A percentile compares a stretch with the other conserved stretches of the same genome.
phyloP scores from a whole-genome alignment of 805 yeast genomes.

The Candida silvicultrix region DNA sequence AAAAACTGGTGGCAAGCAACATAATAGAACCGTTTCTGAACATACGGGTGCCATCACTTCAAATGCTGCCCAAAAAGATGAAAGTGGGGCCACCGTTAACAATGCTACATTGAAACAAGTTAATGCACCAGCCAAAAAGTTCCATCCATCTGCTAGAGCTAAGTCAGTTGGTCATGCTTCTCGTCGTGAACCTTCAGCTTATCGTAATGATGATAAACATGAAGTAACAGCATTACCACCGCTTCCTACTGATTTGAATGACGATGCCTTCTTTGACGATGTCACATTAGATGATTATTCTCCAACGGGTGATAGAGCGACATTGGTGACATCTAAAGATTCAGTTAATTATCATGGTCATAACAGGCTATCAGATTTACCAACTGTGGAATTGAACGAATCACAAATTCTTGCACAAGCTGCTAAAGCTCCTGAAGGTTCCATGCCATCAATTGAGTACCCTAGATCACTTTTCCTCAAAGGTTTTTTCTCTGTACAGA shows the following conservation, averaged over 20 bases:
- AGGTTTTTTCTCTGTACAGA: constrained; percentile 92
- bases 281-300: constrained; percentile 52
- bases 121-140: constrained; percentile 24
- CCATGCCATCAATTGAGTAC: constrained; percentile 92
- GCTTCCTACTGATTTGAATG: constrained; percentile 26
- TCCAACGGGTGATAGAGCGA: constrained; percentile 11
- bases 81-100: constrained; percentile 1
- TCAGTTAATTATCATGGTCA: constrained; percentile 10
- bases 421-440: constrained; percentile 58
- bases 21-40: constrained; percentile 24
- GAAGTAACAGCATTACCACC: constrained; percentile 19
- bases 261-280: constrained; percentile 46
- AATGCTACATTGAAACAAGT: constrained; percentile 5
- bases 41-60: constrained; percentile 10
- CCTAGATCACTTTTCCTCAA: constrained; percentile 87
- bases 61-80: not conserved
- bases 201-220: constrained; percentile 13
- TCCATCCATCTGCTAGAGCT: constrained; percentile 83
- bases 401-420: constrained; percentile 41
- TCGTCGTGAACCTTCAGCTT: constrained; percentile 49
- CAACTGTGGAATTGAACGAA: constrained; percentile 32
- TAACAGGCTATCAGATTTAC: not conserved
- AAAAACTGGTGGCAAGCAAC: constrained; percentile 8
- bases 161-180: constrained; percentile 74
- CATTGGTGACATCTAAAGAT: constrained; percentile 12